A percentile compares a stretch with the other conserved stretches of the same genome.
Evolutionary conservation across 202 grass and related monocot species (phyloP).

Genomic region (Brachypodium distachyon): DNA sequence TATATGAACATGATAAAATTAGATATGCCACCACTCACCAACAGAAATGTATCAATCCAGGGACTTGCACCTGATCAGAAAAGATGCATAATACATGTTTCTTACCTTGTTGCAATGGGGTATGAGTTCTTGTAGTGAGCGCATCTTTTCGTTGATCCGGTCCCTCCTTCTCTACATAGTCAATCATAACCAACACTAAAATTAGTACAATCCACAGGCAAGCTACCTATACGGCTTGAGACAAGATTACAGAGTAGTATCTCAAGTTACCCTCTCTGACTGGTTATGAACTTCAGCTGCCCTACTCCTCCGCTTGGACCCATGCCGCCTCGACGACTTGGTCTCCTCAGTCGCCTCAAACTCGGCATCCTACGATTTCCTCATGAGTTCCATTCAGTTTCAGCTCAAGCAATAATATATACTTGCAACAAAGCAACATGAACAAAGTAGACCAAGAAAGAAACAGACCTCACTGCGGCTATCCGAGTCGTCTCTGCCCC

Average conservation of each 20-base stretch:
- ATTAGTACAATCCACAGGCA: background rate
- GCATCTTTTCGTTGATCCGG: conserved; percentile 96
- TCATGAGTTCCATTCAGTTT: conserved; percentile 9
- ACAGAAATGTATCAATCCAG: background rate
- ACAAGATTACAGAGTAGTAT: background rate
- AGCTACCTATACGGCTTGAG: background rate
- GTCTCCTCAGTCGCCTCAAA: conserved; percentile 37
- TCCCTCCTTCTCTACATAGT: conserved; percentile 80
- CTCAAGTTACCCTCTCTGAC: conserved; percentile 70
- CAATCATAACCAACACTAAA: background rate
- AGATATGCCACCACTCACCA: conserved; percentile 1
- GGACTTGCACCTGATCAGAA: conserved; percentile 3
- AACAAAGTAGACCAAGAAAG: conserved; percentile 18
- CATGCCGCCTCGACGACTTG: conserved; percentile 21
- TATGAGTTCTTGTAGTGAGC: conserved; percentile 76
- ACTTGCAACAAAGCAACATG: background rate
- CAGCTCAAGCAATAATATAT: background rate
- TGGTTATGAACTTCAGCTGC: conserved; percentile 89
- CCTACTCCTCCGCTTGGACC: conserved; percentile 53
- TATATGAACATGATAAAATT: background rate
- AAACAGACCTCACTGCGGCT: conserved; percentile 63
- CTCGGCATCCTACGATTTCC: conserved; percentile 56
- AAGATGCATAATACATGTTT: background rate
- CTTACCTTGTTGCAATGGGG: conserved; percentile 91
- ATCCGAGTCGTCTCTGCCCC: conserved; percentile 48